Percentiles rank a stretch among this genome's conserved stretches.
phyloP scores from a whole-genome alignment of 2,329 filamentous ascomycete species.

The Sclerotiophoma versabilis region DNA sequence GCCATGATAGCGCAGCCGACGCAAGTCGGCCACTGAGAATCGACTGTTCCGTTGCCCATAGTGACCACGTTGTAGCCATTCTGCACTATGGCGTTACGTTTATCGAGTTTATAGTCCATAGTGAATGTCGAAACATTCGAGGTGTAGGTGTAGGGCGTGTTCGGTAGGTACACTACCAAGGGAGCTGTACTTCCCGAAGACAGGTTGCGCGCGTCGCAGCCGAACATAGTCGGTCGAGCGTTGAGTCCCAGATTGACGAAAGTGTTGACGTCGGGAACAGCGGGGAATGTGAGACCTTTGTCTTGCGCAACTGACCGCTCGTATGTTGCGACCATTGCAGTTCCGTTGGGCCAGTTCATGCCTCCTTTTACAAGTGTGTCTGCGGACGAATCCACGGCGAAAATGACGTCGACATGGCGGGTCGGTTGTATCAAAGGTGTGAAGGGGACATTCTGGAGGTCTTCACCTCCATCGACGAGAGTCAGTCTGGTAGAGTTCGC shows the following conservation, averaged over 20 bases:
- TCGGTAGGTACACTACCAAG: conserved; percentile 83
- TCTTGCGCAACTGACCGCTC: conserved; percentile 62
- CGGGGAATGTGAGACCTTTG: conserved; percentile 73
- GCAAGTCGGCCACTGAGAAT: conserved; percentile 77
- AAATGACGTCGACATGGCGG: conserved; percentile 77
- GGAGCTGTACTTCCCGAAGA: conserved; percentile 59
- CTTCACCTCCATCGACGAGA: neutral
- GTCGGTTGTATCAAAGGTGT: conserved; percentile 67
- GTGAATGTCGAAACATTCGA: conserved; percentile 81
- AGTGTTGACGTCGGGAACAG: conserved; percentile 73
- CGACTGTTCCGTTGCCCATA: conserved; percentile 77
- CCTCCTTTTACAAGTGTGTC: conserved; percentile 60
- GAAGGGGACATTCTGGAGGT: neutral
- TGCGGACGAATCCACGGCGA: conserved; percentile 76
- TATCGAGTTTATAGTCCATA: conserved; percentile 63
- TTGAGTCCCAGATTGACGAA: conserved; percentile 78
- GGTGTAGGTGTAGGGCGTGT: conserved; percentile 74
- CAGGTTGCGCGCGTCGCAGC: conserved; percentile 70
- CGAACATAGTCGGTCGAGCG: conserved; percentile 75
- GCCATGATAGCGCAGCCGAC: conserved; percentile 84
- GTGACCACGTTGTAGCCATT: conserved; percentile 87
- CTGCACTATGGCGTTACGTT: conserved; percentile 77
- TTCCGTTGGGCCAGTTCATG: conserved; percentile 75
- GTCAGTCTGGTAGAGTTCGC: neutral
- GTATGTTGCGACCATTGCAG: conserved; percentile 74